Percentiles rank a stretch among this genome's conserved stretches.
Conservation (phyloP, 2,329 filamentous ascomycete species). For the Trichoderma polysporum region DNA sequence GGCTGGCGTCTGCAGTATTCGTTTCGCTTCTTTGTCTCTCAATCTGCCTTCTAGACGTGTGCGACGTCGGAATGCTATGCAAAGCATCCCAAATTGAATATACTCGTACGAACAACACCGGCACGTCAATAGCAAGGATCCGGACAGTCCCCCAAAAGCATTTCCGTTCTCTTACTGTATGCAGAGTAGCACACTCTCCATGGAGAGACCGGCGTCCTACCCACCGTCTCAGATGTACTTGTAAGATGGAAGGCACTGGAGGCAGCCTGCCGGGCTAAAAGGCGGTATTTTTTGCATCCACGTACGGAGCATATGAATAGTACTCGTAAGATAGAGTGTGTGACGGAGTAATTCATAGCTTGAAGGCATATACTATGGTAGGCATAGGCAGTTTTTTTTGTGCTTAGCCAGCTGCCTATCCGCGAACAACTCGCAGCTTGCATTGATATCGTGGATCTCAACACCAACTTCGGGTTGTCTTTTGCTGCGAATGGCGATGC, state of each 20-base stretch:
- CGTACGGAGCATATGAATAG: too few relatives aligned
- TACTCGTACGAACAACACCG: neutral
- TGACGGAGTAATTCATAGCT: neutral
- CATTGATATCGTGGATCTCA: neutral
- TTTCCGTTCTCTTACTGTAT: neutral
- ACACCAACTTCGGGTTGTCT: neutral
- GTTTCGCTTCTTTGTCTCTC: neutral
- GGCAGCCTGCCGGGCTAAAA: neutral
- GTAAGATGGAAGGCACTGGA: neutral
- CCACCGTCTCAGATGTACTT: neutral
- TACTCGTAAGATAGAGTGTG: neutral
- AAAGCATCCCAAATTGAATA: slow-evolving; percentile 5
- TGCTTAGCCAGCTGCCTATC: slow-evolving; percentile 1
- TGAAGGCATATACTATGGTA: neutral
- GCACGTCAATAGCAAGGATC: neutral
- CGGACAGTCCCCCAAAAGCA: neutral
- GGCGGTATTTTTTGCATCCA: neutral
- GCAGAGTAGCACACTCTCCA: neutral
- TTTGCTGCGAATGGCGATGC: neutral
- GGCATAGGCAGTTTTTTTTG: neutral
- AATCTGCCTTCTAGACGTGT: slow-evolving; percentile 1
- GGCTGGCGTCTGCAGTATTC: neutral
- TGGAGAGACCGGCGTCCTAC: neutral
- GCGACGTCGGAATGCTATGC: slow-evolving; percentile 14
- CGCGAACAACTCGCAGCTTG: slow-evolving; percentile 1